Base-by-base conservation (phyloP, 768 basidiomycete genomes). In the Austroboletus festivus region DNA sequence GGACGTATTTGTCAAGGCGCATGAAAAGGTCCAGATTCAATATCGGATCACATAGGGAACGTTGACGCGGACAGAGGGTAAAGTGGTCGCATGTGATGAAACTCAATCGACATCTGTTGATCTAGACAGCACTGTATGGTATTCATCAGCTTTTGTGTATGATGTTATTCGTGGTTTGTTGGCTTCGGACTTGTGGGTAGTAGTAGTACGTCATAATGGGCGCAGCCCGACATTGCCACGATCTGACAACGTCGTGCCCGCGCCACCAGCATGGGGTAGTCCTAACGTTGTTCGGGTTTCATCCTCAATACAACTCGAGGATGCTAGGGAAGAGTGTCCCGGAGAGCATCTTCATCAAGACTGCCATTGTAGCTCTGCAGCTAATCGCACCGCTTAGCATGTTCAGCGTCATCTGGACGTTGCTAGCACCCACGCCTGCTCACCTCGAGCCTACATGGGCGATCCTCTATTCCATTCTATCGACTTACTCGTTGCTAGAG, bases 291-390 rank as follows among this genome's bases (percentile, higher is more conserved):
- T n/a, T n/a, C n/a, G n/a, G n/a, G n/a, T n/a, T n/a, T n/a, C n/a
- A n/a, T n/a, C n/a, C n/a, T n/a, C n/a, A n/a, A n/a, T n/a, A n/a
- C 31, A 33, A 13, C 31, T 33, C 15, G 31, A 33, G 31, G 33
- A 80, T 80, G 78, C 68, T 80, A 41, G 75, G 76, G n/a, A 71
- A 71, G 53, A 72, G 63, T 37, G 45, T 71, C 31, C 65, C 69
- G 3, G 82, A 83, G 65, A 81, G 79, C 58, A 50, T 81, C 48
- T 74, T 78, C 56, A 83, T 85, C 42, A 71, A 70, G 42, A 39
- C 59, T 9, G 67, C 65, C 34, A 82, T 85, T 42, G 28, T 65
- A 9, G 58, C 51, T 7, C 70, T 85, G 21, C 78, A 73, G 20
- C 68, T 75, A 50, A 55, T 83, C 23, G 73, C 78, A 0, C 82